Base-by-base conservation (phyloP, 2,329 filamentous ascomycete species). In the Stenocarpella maydis region DNA sequence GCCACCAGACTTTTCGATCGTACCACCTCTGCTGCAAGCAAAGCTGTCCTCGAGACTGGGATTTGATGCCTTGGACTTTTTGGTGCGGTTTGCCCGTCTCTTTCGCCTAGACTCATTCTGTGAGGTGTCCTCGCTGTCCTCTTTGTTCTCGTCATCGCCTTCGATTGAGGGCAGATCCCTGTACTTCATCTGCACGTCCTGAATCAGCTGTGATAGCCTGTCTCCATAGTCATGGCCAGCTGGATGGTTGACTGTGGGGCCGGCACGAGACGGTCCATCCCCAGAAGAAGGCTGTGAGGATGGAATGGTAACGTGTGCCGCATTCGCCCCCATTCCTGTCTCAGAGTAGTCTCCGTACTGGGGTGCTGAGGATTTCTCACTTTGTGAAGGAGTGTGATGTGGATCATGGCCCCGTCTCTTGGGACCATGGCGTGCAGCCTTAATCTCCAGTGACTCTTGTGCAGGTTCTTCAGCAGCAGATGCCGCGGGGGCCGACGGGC, bases 171-270 rank as follows among this genome's bases (percentile, higher is more conserved):
- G 86, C 39, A 94, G 80, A 69, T 91, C 81, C 69, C 87, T 86
- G 39, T 87, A 85, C 67, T 69, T 49, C 43, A 87, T 82, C 74
- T 86, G 88, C 55, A 90, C 83, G 74, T 91, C 84, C 39, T 86
- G 80, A 69, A 96, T 93, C 66, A 88, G 86, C 43, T 87, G 81
- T 39, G 91, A 86, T 10, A 95, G 81, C 34, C 87, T 88, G 73
- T 93, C 90, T 39, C 76, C 76, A 21, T 53, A 47, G 26, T 50
- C 43, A 60, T 43, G 39, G 2, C 24, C 34, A 43, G 39, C 15
- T 28, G 21, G n/a, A 19, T 15, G 31, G 4, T 47, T 31, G n/a
- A n/a, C 37, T 39, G 72, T 71, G n/a, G 54, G 45, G 31, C 37
- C 15, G 55, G 74, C 67, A 66, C 34, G 0, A 60, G 34, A 26